Conservation (phyloP, 352 stramenopile genomes). For the Globisporangium solare region DNA sequence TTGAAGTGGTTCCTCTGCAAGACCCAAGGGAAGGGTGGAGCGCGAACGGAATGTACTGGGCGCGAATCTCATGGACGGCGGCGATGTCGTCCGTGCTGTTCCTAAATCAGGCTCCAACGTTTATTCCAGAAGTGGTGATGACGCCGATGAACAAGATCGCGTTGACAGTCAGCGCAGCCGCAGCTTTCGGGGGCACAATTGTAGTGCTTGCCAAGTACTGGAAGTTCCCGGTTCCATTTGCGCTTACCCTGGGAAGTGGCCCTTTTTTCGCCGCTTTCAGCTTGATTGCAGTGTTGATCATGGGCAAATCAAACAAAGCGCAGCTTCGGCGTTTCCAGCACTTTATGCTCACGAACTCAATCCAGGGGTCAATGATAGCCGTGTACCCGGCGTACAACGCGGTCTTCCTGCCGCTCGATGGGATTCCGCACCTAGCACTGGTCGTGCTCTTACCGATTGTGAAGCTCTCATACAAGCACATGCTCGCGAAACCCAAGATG, state of each 20-base stretch:
- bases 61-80: too few species aligned
- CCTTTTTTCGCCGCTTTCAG: neutral
- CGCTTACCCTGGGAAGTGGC: neutral
- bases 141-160: too few species aligned
- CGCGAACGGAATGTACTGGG: too few species aligned
- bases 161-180: too few species aligned
- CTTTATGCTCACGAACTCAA: neutral
- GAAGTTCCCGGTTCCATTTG: slow-evolving; percentile 10
- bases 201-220: neutral
- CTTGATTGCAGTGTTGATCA: neutral
- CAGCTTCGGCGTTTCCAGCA: neutral
- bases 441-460: slow-evolving; percentile 9
- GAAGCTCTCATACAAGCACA: slow-evolving; percentile 1
- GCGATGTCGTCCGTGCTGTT: too few species aligned
- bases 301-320: neutral
- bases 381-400: slow-evolving; percentile 12
- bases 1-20: too few species aligned
- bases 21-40: too few species aligned
- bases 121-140: too few species aligned
- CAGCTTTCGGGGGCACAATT: too few species aligned
- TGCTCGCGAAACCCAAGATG: neutral
- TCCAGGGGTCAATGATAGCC: neutral
- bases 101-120: too few species aligned
- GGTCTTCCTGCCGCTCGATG: slow-evolving; percentile 7
- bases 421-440: neutral